Evolutionary conservation across 2,329 filamentous ascomycete species (phyloP), one percentile per base, ranked within the genome.

Genomic region (Fusarium redolens): DNA sequence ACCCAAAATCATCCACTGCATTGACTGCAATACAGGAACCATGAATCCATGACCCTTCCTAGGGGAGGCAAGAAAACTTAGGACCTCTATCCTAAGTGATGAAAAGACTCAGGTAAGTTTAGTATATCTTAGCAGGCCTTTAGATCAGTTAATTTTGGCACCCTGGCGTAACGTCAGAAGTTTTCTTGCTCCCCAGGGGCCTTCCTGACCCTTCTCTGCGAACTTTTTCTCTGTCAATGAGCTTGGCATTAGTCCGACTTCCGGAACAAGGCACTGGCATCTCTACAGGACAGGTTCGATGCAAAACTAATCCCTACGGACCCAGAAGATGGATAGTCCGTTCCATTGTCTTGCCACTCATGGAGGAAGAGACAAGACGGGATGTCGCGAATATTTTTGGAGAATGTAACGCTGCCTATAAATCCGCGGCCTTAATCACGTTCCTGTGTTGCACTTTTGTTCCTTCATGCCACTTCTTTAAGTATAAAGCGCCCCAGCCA

Each of bases 161-260:
- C 25, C 25, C 25, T 25, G 25, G 25, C 25, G 25, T 25, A 25
- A 25, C 25, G 25, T 25, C 25, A 25, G 25, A 25, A 25, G 25
- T 5, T 25, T 25, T 25, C 25, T 25, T 25, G 25, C 25, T 25
- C 25, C 25, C 25, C 25, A 25, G 25, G 25, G 25, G 25, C 22
- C 11, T 37, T 51, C 20, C 12, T 64, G 38, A 30, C 44, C 20
- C 22, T 41, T 37, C 30, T 30, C 14, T 51, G 35, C 50, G 30
- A 38, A 52, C 15, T 20, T 35, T 71, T 52, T 41, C 30, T 48
- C 44, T 56, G 33, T 13, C 22, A 28, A 30, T 6, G 30, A 52
- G 20, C 70, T 72, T 72, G 69, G 51, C 65, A 73, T 72, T 62
- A 57, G 47, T 63, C 65, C 65, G 69, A 70, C 48, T 56, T 70